phyloP scores from a whole-genome alignment of 2,329 filamentous ascomycete species.

The Cladosporium sp. region DNA sequence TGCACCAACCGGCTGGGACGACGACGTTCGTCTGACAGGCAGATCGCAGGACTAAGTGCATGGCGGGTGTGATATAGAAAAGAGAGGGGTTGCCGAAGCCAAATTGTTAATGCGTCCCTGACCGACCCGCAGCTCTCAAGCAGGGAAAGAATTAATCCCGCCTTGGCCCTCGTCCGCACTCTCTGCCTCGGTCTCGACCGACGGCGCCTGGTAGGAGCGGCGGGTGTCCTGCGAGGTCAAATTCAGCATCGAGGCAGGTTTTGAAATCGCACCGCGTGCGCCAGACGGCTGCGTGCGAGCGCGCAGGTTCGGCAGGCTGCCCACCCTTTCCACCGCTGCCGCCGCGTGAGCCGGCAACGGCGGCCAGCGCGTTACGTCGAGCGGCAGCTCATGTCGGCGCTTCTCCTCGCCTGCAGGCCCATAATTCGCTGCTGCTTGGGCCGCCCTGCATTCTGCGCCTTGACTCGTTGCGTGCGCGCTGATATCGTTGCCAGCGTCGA shows the following conservation, averaged over 20 bases:
- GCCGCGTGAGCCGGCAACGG: conserved; percentile 5
- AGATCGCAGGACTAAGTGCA: no score
- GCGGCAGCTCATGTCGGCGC: conserved; percentile 10
- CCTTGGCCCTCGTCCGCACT: conserved; percentile 4
- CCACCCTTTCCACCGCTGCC: conserved; percentile 2
- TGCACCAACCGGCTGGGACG: no score
- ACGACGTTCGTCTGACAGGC: no score
- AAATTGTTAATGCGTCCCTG: no score
- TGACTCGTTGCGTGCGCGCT: neutral
- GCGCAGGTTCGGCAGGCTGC: conserved; percentile 10
- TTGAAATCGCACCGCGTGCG: conserved; percentile 3
- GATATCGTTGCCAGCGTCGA: neutral
- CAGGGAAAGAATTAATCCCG: neutral
- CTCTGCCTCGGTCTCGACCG: conserved; percentile 11
- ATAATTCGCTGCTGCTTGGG: conserved; percentile 3
- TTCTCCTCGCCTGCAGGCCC: neutral
- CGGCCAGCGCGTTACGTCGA: conserved; percentile 5
- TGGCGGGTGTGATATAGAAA: no score
- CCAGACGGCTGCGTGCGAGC: conserved; percentile 7
- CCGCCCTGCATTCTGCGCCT: neutral
- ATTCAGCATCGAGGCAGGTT: conserved; percentile 11
- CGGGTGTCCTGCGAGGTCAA: neutral
- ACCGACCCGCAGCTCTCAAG: no score
- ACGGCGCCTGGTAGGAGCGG: conserved; percentile 5
- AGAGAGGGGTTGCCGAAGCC: no score